Evolutionary conservation across 371 early-diverging fungal species (phyloP).

Genomic region (Rhizomucor miehei): DNA sequence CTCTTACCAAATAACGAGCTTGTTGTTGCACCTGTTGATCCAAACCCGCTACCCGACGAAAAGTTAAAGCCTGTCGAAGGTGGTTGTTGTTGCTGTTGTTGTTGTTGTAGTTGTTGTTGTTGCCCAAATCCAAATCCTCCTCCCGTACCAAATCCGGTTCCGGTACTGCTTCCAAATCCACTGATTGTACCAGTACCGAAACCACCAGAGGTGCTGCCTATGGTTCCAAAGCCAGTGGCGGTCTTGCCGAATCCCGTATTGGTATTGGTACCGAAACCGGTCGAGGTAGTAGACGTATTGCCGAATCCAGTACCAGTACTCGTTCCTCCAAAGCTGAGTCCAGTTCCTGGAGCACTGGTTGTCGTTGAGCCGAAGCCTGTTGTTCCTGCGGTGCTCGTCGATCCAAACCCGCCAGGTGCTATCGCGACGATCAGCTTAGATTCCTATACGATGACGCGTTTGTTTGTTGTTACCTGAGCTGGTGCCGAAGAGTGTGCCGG

Average conservation of each 20-base stretch:
- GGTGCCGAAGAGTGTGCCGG: not conserved
- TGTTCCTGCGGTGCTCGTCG: not conserved
- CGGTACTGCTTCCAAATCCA: too few species aligned
- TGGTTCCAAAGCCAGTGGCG: conserved; percentile 3
- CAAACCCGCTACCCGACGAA: not conserved
- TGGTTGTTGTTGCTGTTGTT: conserved; percentile 7
- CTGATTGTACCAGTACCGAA: conserved; percentile 2
- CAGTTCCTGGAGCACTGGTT: not conserved
- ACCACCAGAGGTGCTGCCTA: not conserved
- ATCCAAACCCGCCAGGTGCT: too few species aligned
- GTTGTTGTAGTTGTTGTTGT: not conserved
- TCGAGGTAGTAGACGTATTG: not conserved
- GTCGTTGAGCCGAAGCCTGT: not conserved
- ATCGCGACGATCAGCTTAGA: too few species aligned
- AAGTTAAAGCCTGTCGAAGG: not conserved
- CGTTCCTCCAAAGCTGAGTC: conserved; percentile 1
- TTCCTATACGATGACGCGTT: conserved; percentile 1
- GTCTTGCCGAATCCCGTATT: not conserved
- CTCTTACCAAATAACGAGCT: not conserved
- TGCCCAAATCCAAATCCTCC: too few species aligned
- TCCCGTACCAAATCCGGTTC: conserved; percentile 2
- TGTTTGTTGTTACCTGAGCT: too few species aligned
- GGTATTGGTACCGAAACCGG: not conserved
- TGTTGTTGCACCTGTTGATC: not conserved
- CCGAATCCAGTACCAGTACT: conserved; percentile 1